A percentile compares a stretch with the other conserved stretches of the same genome.
Conservation (phyloP, 805 yeast genomes). For the Saturnispora gosingensis region DNA sequence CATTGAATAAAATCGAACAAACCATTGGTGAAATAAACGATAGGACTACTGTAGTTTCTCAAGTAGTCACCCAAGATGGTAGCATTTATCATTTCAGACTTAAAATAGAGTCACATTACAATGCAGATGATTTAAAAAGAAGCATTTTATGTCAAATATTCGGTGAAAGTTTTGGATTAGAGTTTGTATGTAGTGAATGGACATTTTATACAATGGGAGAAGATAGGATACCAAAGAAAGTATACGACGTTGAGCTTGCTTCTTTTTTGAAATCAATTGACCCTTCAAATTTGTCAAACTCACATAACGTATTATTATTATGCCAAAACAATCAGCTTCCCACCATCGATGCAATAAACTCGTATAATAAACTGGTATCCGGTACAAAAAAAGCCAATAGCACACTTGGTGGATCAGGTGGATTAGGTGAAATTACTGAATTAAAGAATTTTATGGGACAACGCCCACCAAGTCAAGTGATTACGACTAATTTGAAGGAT, state of each 20-base stretch:
- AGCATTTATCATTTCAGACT: slow-evolving; percentile 3
- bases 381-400: neutral
- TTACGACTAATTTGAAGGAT: slow-evolving; percentile 80
- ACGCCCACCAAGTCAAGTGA: slow-evolving; percentile 88
- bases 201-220: slow-evolving; percentile 2
- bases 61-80: slow-evolving; percentile 3
- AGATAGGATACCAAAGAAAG: neutral
- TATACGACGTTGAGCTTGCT: slow-evolving; percentile 2
- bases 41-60: neutral
- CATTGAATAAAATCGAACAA: slow-evolving; percentile 14
- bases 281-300: neutral
- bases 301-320: slow-evolving; percentile 35
- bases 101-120: neutral
- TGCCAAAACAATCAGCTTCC: slow-evolving; percentile 61
- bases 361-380: slow-evolving; percentile 32
- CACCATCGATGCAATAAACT: slow-evolving; percentile 45
- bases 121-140: slow-evolving; percentile 1
- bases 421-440: slow-evolving; percentile 2
- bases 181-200: slow-evolving; percentile 4
- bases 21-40: slow-evolving; percentile 1
- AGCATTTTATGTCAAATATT: slow-evolving; percentile 1
- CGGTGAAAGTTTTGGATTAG: neutral
- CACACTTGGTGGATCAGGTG: neutral
- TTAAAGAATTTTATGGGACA: slow-evolving; percentile 55
- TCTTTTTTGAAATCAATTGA: neutral